Base-by-base conservation (phyloP, 306 rosid genomes). In the Canavalia ensiformis region DNA sequence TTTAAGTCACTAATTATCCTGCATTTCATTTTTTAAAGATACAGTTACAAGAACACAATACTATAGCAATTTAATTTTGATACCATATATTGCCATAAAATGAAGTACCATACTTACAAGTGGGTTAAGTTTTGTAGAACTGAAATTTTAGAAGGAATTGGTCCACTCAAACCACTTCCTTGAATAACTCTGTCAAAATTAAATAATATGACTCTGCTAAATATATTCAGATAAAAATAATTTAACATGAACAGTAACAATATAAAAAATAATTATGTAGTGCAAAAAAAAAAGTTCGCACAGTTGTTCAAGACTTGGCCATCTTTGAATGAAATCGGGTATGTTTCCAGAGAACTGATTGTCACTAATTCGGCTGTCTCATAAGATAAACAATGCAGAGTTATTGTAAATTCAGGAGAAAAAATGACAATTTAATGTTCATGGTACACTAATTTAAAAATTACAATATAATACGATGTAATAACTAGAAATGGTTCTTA, bases 1-100 rank as follows among this genome's bases (percentile, higher is more conserved):
- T n/a, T 88, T 83, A 92, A 85, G 89, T 90, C 92, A 42, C 86
- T 88, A 57, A 92, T 84, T 73, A 88, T 87, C 90, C 97, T 92
- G 81, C 76, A 80, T 68, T 39, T 85, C 6, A 54, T 46, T 59
- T 57, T 80, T 66, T 2, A 72, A 10, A 1, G 72, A 37, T 59
- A 45, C 7, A 13, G 13, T 8, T 18, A 59, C 10, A 57, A n/a
- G 25, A 18, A 18, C 25, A 18, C 25, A 18, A 18, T 18, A 18
- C 25, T 18, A 18, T 18, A 68, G 59, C 49, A 59, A 13, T 29
- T 37, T n/a, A 35, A 4, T 13, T 12, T 47, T 76, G 56, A 71
- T 18, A 66, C 35, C 13, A 5, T 2, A 6, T 2, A 12, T 41
- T 31, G 25, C 25, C 25, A 4, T 2, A 11, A 8, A 42, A 31